phyloP scores from a whole-genome alignment of 2,329 filamentous ascomycete species.

The Amesomyces nigricolor region DNA sequence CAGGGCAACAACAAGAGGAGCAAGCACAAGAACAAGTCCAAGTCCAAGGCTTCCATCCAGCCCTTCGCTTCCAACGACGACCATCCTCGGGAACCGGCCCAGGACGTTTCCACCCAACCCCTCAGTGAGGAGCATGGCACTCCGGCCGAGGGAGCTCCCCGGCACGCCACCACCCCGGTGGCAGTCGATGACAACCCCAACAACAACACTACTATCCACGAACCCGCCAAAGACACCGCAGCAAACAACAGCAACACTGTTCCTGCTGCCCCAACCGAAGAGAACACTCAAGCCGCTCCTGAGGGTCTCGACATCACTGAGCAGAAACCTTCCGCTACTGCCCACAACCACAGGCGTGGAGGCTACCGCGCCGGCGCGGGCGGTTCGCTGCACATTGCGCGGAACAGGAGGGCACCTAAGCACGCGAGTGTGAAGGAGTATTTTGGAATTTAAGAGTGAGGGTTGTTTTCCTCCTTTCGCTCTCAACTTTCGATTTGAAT shows the following conservation, averaged over 20 bases:
- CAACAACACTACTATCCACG: background rate
- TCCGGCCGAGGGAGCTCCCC: no score
- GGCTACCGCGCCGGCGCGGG: constrained; percentile 29
- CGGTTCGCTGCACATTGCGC: constrained; percentile 31
- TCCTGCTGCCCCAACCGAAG: background rate
- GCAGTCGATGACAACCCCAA: background rate
- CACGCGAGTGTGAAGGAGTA: background rate
- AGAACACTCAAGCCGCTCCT: no score
- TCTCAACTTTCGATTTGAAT: no score
- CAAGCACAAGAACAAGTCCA: background rate
- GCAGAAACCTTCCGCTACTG: background rate
- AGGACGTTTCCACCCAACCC: background rate
- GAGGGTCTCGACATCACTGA: background rate
- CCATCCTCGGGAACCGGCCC: no score
- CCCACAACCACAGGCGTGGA: background rate
- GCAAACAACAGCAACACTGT: no score
- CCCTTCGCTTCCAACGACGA: no score
- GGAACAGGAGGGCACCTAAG: background rate
- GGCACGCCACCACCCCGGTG: background rate
- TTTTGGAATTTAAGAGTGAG: background rate
- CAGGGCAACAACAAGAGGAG: background rate
- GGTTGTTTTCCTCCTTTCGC: background rate
- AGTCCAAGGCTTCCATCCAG: no score
- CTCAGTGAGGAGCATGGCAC: background rate
- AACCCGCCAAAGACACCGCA: no score